These are phyloP conservation scores for Mycena vulgaris DNA, from an alignment of 768 basidiomycete genomes.

Conservation along the genomic window DNA sequence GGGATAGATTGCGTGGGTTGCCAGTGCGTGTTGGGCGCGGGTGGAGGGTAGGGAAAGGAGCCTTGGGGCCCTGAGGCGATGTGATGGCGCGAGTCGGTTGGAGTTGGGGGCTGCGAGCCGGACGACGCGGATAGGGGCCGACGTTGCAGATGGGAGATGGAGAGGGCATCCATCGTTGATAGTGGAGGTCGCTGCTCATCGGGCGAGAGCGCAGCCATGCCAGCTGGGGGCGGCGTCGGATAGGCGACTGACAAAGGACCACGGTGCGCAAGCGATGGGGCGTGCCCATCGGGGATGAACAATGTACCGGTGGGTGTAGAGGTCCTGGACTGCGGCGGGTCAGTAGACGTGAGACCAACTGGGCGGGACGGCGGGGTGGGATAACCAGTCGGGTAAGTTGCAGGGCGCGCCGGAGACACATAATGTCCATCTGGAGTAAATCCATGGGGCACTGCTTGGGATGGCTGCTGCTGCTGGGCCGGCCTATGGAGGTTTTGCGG, in stretches of 20 bases:
- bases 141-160: no score
- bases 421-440: background rate
- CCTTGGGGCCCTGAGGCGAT: no score
- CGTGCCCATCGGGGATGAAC: no score
- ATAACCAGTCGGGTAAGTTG: constrained; percentile 1
- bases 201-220: background rate
- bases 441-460: background rate
- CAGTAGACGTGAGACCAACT: background rate
- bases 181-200: background rate
- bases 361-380: constrained; percentile 1
- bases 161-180: no score
- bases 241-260: background rate
- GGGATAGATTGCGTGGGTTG: no score
- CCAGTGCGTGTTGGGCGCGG: no score
- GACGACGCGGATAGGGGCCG: no score
- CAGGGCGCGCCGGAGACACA: background rate
- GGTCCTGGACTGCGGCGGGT: background rate
- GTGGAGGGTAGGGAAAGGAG: no score
- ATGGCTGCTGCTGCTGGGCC: background rate
- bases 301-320: background rate
- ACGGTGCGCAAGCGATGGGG: background rate
- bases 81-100: no score
- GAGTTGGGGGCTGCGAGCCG: no score
- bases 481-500: background rate
- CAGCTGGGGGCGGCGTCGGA: background rate